phyloP scores from a whole-genome alignment of 208 protist species.

The Naegleria gruberi region DNA sequence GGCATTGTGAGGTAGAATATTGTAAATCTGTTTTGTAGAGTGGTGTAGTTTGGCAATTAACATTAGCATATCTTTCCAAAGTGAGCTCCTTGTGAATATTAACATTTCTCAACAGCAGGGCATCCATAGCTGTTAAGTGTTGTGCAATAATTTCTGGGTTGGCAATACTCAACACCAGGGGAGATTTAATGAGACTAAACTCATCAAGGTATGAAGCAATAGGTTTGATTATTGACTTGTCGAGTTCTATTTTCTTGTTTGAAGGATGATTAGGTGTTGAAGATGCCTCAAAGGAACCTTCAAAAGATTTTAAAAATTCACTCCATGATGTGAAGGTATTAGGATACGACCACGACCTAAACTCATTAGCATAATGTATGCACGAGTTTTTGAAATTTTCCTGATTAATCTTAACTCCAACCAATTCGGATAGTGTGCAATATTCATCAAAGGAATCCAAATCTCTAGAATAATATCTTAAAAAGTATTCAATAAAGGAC shows the following conservation, averaged over 20 bases:
- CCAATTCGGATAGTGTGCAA: background rate
- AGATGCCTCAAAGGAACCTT: background rate
- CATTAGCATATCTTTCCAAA: background rate
- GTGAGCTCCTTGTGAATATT: background rate
- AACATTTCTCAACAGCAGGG: background rate
- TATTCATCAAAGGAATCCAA: background rate
- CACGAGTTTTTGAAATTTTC: background rate
- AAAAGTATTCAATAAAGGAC: background rate
- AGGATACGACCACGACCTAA: background rate
- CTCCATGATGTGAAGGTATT: background rate
- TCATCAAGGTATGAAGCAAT: background rate
- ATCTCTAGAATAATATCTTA: background rate
- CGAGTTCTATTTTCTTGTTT: background rate
- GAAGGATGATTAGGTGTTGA: background rate
- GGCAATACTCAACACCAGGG: background rate
- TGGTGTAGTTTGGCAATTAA: background rate
- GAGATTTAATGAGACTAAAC: background rate
- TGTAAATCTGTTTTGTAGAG: background rate
- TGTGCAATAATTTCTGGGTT: background rate
- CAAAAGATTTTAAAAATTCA: background rate
- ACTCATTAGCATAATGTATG: background rate
- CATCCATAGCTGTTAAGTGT: background rate
- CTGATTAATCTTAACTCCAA: background rate
- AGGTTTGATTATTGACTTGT: background rate
- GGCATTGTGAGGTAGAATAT: background rate